These are phyloP conservation scores for Aspergillus quadricinctus DNA, from an alignment of 2,329 filamentous ascomycete species.

Conservation along the genomic window DNA sequence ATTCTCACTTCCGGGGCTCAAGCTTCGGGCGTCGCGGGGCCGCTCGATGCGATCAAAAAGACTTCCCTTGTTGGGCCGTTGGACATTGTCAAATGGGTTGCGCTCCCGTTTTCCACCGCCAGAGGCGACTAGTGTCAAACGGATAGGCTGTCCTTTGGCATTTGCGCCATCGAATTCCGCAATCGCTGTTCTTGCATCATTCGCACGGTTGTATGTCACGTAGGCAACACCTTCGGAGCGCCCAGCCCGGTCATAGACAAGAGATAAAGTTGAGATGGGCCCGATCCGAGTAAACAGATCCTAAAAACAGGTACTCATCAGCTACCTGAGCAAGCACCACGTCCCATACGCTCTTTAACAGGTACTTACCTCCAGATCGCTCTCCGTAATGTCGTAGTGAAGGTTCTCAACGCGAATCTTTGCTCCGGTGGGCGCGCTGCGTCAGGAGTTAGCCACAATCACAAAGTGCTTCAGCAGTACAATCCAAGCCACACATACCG, in stretches of 20 bases:
- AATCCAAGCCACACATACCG: conserved; percentile 25
- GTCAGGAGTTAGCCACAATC: conserved; percentile 12
- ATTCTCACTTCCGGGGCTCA: conserved; percentile 37
- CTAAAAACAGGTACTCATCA: conserved; percentile 41
- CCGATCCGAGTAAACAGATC: conserved; percentile 78
- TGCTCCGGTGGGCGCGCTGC: conserved; percentile 54
- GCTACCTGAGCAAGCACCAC: neutral
- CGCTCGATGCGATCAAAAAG: conserved; percentile 62
- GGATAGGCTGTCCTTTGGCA: conserved; percentile 82
- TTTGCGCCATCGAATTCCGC: conserved; percentile 84
- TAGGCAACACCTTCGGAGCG: conserved; percentile 81
- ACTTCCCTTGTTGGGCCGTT: conserved; percentile 50
- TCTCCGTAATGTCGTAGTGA: conserved; percentile 85
- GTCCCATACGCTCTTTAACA: neutral
- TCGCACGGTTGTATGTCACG: conserved; percentile 68
- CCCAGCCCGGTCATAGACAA: conserved; percentile 82
- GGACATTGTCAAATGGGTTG: conserved; percentile 48
- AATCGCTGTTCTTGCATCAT: conserved; percentile 71
- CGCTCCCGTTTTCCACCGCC: conserved; percentile 31
- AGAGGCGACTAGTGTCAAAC: conserved; percentile 62
- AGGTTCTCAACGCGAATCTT: conserved; percentile 84
- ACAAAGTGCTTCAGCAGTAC: neutral
- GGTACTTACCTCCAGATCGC: conserved; percentile 66
- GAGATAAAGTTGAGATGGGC: conserved; percentile 61
- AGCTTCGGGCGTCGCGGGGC: conserved; percentile 37